Base-by-base conservation (phyloP, 2,329 filamentous ascomycete species). In the Scytalidium sp. region DNA sequence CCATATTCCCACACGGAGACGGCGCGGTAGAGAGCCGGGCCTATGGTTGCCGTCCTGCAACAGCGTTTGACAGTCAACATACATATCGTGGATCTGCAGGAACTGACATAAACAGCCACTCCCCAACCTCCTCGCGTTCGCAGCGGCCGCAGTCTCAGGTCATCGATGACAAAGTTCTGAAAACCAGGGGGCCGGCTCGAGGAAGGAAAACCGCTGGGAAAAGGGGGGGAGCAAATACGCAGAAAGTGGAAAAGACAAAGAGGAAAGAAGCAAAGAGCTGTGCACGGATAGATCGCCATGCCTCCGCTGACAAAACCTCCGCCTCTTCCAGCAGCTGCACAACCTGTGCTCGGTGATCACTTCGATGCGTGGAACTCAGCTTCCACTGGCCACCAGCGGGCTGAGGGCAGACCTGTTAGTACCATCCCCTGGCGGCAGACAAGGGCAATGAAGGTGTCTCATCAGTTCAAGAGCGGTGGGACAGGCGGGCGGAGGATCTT, bases 341-440 rank as follows among this genome's bases (percentile, higher is more conserved):
- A 62, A 42, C 75, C 78, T 19, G 65, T 61, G 29, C 66, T 70
- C 60, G 67, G 69, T 21, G 68, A 69, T 29, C 62, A 64, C 51
- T 87, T 86, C 60, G 85, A 88, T 66, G 75, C 82, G 4, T 88
- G 84, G 83, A 90, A 90, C 69, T 85, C 84, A 13, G 81, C 83
- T 11, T 83, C 85, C 5, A 85, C 86, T 1, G 89, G 89, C 42
- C 90, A 96, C 65, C 91, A 96, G 68, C 79, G 83, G 39, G 82
- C 88, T 40, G 87, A 93, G 52, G 84, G 82, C 51, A 70, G 73
- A 3, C 75, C 86, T 1, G 79, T 81, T 2, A 78, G 79, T 20
- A 79, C 75, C 58, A 83, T 73, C 56, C 78, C 81, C 63, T 95
- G 90, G 90, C 83, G 88, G 20, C 75, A 83, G 45, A 86, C 83